Evolutionary conservation across 1,284 basidiomycete genomes (phyloP), one percentile per base, ranked within the genome.

Genomic region (Leccinum huronense): DNA sequence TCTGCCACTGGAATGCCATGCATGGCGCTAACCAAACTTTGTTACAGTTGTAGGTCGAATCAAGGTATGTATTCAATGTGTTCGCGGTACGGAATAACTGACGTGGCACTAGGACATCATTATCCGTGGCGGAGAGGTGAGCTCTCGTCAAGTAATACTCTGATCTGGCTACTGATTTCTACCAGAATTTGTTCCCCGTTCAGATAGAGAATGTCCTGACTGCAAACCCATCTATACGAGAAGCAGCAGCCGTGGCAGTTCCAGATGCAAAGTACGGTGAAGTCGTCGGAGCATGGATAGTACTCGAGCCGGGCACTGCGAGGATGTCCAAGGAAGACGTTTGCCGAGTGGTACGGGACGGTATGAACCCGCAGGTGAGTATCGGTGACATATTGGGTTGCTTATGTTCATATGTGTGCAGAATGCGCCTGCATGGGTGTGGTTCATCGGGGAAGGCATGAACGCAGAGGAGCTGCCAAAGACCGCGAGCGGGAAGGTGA

Each of bases 401-500:
- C 2, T 27, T 6, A 23, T 11, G 13, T 53, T 71, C 5, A 67
- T 40, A 51, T 57, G 42, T 8, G 36, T n/a, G 19, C 60, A 91
- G 89, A 91, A 89, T 75, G 85, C 89, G 1, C 93, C 93, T 0
- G 79, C 81, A 5, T 94, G 90, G 89, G 86, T 94, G 2, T 95
- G 93, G 90, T 92, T 93, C 67, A 69, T 91, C 1, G 87, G 86
- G 19, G 86, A 91, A 70, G 86, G 88, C 31, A 85, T 83, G 5
- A 77, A 78, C 6, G 77, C 80, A 8, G 74, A 77, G 27, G 88
- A 91, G 67, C 75, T 94, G 11, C 93, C 93, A 1, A 94, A 92
- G 80, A 95, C 93, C 6, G 91, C 89, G 19, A 94, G 92, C 69
- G 93, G 93, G 54, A 95, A 95, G 76, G 86, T 95, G 45, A 86